Base-by-base conservation (phyloP, 768 basidiomycete genomes). In the Termitomyces sp. region DNA sequence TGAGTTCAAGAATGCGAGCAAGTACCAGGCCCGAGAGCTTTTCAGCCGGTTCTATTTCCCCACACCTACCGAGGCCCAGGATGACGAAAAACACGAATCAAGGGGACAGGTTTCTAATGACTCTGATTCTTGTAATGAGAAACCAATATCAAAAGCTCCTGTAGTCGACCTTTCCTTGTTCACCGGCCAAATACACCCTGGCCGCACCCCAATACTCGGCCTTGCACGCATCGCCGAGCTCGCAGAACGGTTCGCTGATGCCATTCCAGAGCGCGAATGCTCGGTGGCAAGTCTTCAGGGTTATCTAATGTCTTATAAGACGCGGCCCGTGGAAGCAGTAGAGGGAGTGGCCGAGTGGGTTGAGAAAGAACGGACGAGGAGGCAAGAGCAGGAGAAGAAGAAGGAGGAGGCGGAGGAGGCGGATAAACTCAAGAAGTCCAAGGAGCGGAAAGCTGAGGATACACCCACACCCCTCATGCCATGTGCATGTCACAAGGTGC, bases 261-360 rank as follows among this genome's bases (percentile, higher is more conserved):
- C 65, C 1, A 71, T 89, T 29, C 72, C 73, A 3, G 71, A 73
- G 37, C 61, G 67, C 32, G 66, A 71, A 57, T 69, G 70, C 41
- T 76, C 69, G 17, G 75, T 74, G 73, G 76, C 72, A 42, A 70
- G 66, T 48, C 62, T 75, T 53, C 76, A 75, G 62, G 73, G 68
- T 4, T 75, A 81, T 65, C 65, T 89, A 59, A 86, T 90, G 83
- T 65, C 73, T 27, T 79, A 84, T 71, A 86, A 87, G 68, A 75
- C 69, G 6, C 69, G 78, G 10, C 85, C 87, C 0, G 62, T 73
- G 55, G 75, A 73, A 19, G 86, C 85, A 7, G 76, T 77, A 6
- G 63, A 65, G 5, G 70, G 68, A 1, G 68, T 70, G 1, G 68
- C 61, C 4, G 69, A 59, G 10, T 85, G 82, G 79, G 72, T 83